Evolutionary conservation across 78 protist species (phyloP).

Genomic region (Acrasis kona): DNA sequence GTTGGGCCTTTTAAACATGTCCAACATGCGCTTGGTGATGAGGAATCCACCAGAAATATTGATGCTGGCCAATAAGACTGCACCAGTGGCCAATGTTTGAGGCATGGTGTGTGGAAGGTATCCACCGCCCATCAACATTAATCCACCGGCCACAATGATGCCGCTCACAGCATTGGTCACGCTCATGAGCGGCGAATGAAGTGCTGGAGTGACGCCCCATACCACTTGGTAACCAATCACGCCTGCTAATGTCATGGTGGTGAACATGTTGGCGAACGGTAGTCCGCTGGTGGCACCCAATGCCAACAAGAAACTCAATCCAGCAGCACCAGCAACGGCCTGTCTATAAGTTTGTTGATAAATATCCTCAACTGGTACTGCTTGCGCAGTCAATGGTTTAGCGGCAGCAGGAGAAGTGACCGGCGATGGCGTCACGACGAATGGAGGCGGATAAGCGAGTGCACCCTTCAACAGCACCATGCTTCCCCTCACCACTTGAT

Average conservation of each 20-base stretch:
- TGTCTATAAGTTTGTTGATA: not conserved
- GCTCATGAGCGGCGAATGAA: slow-evolving; percentile 96
- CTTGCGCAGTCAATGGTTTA: not conserved
- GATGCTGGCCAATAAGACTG: slow-evolving; percentile 73
- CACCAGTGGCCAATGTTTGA: slow-evolving; percentile 43
- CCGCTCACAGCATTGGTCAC: slow-evolving; percentile 97
- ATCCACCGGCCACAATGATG: slow-evolving; percentile 87
- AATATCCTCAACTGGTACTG: not conserved
- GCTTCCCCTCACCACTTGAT: slow-evolving; percentile 58
- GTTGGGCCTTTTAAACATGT: slow-evolving; percentile 71
- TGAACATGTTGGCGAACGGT: slow-evolving; percentile 29
- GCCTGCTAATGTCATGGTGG: slow-evolving; percentile 70
- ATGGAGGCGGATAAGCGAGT: slow-evolving; percentile 28
- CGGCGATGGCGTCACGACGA: slow-evolving; percentile 29
- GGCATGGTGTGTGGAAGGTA: slow-evolving; percentile 22
- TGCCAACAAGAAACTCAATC: slow-evolving; percentile 5
- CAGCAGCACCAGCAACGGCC: slow-evolving; percentile 3
- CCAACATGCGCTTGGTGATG: slow-evolving; percentile 92
- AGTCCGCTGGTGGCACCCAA: not conserved
- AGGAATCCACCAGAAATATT: slow-evolving; percentile 93
- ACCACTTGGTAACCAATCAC: slow-evolving; percentile 76
- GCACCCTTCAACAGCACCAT: slow-evolving; percentile 16
- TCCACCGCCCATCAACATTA: slow-evolving; percentile 46
- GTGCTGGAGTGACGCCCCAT: slow-evolving; percentile 94
- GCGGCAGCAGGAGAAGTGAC: slow-evolving; percentile 7